Conservation (phyloP, 1,284 basidiomycete species). For the Wolfiporia cocos region DNA sequence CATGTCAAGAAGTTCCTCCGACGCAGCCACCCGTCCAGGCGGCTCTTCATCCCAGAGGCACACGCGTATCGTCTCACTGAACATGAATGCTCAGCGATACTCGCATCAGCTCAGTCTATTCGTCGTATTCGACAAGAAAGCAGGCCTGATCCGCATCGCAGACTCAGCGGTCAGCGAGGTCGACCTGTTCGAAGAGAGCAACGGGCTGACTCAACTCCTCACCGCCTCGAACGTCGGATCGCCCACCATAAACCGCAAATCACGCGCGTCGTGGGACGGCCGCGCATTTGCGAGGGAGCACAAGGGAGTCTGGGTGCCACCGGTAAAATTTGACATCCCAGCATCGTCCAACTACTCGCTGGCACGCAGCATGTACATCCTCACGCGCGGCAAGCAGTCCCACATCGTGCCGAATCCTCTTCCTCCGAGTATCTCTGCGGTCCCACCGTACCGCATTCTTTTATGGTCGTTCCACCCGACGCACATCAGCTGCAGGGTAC, state of each 20-base stretch:
- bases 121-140: conserved; percentile 78
- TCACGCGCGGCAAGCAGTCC: conserved; percentile 64
- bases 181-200: conserved; percentile 51
- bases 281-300: conserved; percentile 35
- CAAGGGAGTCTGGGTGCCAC: conserved; percentile 51
- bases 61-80: conserved; percentile 23
- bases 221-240: conserved; percentile 16
- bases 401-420: conserved; percentile 65
- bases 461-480: conserved; percentile 54
- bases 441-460: conserved; percentile 47
- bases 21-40: conserved; percentile 24
- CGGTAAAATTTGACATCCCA: conserved; percentile 46
- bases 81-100: conserved; percentile 33
- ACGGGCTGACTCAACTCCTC: conserved; percentile 15
- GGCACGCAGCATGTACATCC: conserved; percentile 43
- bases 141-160: conserved; percentile 67
- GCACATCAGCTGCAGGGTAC: conserved; percentile 48
- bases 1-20: conserved; percentile 37
- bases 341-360: conserved; percentile 19
- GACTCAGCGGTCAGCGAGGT: conserved; percentile 76
- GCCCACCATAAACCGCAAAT: conserved; percentile 29
- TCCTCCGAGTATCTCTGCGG: conserved; percentile 40
- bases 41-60: conserved; percentile 20
- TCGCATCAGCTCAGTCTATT: conserved; percentile 70
- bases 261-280: conserved; percentile 49